These are phyloP conservation scores for Chaetomium cochliodes DNA, from an alignment of 495 filamentous ascomycete species.

Conservation along the genomic window DNA sequence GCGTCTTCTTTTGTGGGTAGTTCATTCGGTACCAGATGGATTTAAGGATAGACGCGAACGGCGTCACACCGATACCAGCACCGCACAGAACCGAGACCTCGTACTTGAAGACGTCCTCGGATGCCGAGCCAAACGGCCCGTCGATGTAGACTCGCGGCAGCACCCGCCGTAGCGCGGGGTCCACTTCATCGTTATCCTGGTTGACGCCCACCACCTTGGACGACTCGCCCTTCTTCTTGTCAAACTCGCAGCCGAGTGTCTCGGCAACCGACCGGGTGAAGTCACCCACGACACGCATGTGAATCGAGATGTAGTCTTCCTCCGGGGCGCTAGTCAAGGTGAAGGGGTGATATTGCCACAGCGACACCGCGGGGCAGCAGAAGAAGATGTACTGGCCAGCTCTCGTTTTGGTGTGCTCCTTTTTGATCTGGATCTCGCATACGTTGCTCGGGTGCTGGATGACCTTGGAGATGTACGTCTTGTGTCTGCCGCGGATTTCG, in stretches of 20 bases:
- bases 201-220: slow-evolving; percentile 66
- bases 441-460: slow-evolving; percentile 82
- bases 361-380: slow-evolving; percentile 74
- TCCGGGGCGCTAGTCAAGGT: slow-evolving; percentile 76
- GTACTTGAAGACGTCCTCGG: slow-evolving; percentile 76
- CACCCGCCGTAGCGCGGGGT: slow-evolving; percentile 66
- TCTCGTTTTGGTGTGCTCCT: slow-evolving; percentile 70
- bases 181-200: slow-evolving; percentile 56
- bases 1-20: slow-evolving; percentile 70
- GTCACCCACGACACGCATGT: slow-evolving; percentile 69
- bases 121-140: slow-evolving; percentile 75
- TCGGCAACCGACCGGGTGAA: slow-evolving; percentile 65
- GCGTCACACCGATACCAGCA: slow-evolving; percentile 71
- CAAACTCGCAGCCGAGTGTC: slow-evolving; percentile 68
- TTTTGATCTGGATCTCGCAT: slow-evolving; percentile 83
- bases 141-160: slow-evolving; percentile 75
- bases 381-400: slow-evolving; percentile 83
- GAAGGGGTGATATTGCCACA: slow-evolving; percentile 80
- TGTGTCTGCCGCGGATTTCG: slow-evolving; percentile 68
- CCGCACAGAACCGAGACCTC: slow-evolving; percentile 68
- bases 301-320: slow-evolving; percentile 79
- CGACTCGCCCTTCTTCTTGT: slow-evolving; percentile 51
- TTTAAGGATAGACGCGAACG: slow-evolving; percentile 76
- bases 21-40: slow-evolving; percentile 87
- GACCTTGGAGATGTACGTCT: slow-evolving; percentile 78